A percentile compares a stretch with the other conserved stretches of the same genome.
These are phyloP conservation scores for Colletotrichum eremochloae DNA, from an alignment of 2,329 filamentous ascomycete species.

Conservation along the genomic window DNA sequence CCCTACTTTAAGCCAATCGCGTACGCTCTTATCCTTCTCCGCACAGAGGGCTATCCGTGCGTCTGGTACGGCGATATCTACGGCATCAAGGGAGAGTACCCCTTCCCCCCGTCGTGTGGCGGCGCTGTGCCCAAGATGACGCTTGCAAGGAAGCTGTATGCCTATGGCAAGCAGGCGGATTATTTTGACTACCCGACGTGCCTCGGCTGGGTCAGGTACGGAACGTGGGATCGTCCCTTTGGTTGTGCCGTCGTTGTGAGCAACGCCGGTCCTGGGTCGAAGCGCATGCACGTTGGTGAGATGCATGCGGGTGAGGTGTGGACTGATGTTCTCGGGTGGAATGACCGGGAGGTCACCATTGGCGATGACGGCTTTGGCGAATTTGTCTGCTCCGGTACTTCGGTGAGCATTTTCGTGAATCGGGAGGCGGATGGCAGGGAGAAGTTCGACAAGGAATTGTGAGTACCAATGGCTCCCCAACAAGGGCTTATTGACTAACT, in stretches of 20 bases:
- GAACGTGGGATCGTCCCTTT: constrained; percentile 58
- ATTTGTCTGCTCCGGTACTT: constrained; percentile 68
- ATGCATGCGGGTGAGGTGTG: constrained; percentile 71
- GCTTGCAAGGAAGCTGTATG: constrained; percentile 74
- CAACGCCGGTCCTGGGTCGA: constrained; percentile 62
- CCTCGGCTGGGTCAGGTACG: constrained; percentile 70
- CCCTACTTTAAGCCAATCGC: constrained; percentile 79
- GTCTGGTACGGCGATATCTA: constrained; percentile 81
- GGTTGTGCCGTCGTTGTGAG: constrained; percentile 71
- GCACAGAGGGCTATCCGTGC: constrained; percentile 72
- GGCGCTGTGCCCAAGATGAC: constrained; percentile 69
- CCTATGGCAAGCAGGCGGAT: constrained; percentile 75
- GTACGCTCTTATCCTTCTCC: constrained; percentile 78
- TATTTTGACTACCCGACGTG: constrained; percentile 73
- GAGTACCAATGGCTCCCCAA: constrained; percentile 42
- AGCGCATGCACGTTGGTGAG: constrained; percentile 74
- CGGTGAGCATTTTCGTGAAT: constrained; percentile 72
- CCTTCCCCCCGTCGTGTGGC: constrained; percentile 65
- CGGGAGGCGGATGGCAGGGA: constrained; percentile 65
- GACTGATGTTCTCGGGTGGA: constrained; percentile 73
- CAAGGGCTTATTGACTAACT: constrained; percentile 3
- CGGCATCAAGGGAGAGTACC: constrained; percentile 64
- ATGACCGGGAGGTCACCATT: constrained; percentile 68
- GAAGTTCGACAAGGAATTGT: constrained; percentile 58
- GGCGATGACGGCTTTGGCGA: constrained; percentile 70